Percentiles rank a stretch among this genome's conserved stretches.
phyloP scores from a whole-genome alignment of 441 rosid genomes.

The Bruguiera hainesii region DNA sequence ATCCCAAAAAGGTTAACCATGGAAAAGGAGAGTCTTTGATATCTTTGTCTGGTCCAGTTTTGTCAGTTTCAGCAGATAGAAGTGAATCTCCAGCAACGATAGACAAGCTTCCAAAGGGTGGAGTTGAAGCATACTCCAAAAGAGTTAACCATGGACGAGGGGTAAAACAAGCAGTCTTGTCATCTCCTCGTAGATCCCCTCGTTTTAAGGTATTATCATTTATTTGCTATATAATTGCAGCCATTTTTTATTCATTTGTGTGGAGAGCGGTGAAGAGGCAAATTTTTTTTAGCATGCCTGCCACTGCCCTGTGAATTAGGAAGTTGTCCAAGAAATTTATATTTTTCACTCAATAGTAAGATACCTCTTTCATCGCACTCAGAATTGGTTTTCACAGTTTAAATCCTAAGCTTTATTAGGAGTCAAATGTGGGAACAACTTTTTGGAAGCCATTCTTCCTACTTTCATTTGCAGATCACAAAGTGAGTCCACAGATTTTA shows the following conservation, averaged over 20 bases:
- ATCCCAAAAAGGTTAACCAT: conserved; percentile 23
- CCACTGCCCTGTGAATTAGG: neutral
- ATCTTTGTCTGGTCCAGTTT: conserved; percentile 59
- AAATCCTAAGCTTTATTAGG: neutral
- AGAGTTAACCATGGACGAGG: conserved; percentile 36
- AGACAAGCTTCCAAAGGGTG: conserved; percentile 34
- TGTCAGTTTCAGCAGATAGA: conserved; percentile 50
- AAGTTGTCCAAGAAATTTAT: neutral
- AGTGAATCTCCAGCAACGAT: conserved; percentile 48
- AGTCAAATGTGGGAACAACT: neutral
- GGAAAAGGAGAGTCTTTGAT: conserved; percentile 36
- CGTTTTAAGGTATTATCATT: conserved; percentile 46
- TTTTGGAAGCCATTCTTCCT: neutral
- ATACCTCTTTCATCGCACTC: neutral
- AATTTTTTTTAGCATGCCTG: neutral
- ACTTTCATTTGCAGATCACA: neutral
- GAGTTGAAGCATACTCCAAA: conserved; percentile 32
- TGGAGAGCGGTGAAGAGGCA: conserved; percentile 4
- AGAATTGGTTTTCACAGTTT: neutral
- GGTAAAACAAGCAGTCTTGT: conserved; percentile 26
- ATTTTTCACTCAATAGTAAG: neutral
- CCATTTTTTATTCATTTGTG: neutral
- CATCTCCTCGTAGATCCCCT: conserved; percentile 64
- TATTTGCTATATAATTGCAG: conserved; percentile 3
- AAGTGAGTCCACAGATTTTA: neutral